phyloP scores from a whole-genome alignment of 345 rosid genomes.

The Citrus cavaleriei region DNA sequence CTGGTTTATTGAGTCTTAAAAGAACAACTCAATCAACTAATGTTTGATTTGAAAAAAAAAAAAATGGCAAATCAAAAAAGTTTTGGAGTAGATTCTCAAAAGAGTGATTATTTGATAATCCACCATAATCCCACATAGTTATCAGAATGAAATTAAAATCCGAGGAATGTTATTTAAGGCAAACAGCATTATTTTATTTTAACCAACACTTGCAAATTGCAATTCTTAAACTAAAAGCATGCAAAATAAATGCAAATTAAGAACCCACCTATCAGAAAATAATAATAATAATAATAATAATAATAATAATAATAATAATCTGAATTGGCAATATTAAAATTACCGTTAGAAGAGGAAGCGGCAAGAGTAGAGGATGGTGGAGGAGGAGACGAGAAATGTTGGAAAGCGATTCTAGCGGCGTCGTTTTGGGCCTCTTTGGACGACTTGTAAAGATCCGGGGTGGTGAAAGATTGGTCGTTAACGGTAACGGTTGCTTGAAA shows the following conservation, averaged over 20 bases:
- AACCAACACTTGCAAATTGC: neutral
- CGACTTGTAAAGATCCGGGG: slow-evolving; percentile 9
- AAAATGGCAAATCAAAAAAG: too few species aligned
- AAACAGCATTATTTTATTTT: neutral
- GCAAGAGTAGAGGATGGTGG: neutral
- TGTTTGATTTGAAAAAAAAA: too few species aligned
- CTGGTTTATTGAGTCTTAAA: too few species aligned
- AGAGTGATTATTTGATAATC: too few species aligned
- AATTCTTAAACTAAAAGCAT: neutral
- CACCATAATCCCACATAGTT: too few species aligned
- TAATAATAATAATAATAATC: too few species aligned
- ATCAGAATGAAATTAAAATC: neutral
- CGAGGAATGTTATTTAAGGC: neutral
- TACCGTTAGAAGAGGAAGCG: neutral
- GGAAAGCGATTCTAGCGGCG: slow-evolving; percentile 38
- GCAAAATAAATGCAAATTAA: neutral
- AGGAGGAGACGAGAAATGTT: slow-evolving; percentile 15
- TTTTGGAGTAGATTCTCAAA: too few species aligned
- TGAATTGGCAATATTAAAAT: neutral
- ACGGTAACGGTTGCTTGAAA: slow-evolving; percentile 38
- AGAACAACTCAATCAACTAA: too few species aligned
- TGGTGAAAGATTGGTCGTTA: slow-evolving; percentile 19
- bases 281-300: too few species aligned
- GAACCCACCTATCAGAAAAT: neutral
- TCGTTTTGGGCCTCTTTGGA: slow-evolving; percentile 44